These are phyloP conservation scores for Graphilbum sp. DNA, from an alignment of 2,329 filamentous ascomycete species.

Conservation along the genomic window DNA sequence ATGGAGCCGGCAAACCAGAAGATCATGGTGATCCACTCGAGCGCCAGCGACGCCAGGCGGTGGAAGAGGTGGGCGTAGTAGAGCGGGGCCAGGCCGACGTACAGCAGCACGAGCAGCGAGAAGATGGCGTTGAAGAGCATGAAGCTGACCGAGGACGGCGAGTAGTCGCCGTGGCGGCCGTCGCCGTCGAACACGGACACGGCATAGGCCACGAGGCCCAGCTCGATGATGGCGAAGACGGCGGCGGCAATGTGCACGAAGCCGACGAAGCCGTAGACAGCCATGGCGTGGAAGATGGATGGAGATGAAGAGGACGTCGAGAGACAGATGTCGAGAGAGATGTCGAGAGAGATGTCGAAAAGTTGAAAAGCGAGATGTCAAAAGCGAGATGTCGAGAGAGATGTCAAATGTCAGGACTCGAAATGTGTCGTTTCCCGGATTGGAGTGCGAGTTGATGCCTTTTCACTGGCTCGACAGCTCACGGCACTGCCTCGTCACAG, in stretches of 20 bases:
- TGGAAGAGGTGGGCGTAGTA: constrained; percentile 46
- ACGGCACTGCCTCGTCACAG: too few relatives aligned
- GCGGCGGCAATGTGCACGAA: constrained; percentile 51
- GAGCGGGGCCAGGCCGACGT: constrained; percentile 51
- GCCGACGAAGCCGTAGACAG: constrained; percentile 33
- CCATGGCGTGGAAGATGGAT: neutral
- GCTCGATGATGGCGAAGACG: constrained; percentile 54
- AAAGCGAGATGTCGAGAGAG: too few relatives aligned
- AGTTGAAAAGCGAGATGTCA: too few relatives aligned
- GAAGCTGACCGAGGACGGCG: constrained; percentile 51
- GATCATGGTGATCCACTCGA: constrained; percentile 59
- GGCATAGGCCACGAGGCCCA: constrained; percentile 60
- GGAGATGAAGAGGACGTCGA: too few relatives aligned
- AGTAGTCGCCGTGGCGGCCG: constrained; percentile 8
- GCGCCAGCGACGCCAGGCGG: constrained; percentile 44
- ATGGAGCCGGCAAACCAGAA: constrained; percentile 88
- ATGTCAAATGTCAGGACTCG: too few relatives aligned
- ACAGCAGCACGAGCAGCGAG: constrained; percentile 55
- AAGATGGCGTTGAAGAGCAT: constrained; percentile 66
- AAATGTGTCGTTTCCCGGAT: too few relatives aligned
- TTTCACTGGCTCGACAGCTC: too few relatives aligned
- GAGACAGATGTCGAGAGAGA: too few relatives aligned
- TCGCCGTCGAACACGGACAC: constrained; percentile 29
- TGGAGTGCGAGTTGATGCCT: too few relatives aligned
- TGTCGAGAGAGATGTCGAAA: too few relatives aligned